Base-by-base conservation (phyloP, 1,284 basidiomycete species). In the Ustilago curta region DNA sequence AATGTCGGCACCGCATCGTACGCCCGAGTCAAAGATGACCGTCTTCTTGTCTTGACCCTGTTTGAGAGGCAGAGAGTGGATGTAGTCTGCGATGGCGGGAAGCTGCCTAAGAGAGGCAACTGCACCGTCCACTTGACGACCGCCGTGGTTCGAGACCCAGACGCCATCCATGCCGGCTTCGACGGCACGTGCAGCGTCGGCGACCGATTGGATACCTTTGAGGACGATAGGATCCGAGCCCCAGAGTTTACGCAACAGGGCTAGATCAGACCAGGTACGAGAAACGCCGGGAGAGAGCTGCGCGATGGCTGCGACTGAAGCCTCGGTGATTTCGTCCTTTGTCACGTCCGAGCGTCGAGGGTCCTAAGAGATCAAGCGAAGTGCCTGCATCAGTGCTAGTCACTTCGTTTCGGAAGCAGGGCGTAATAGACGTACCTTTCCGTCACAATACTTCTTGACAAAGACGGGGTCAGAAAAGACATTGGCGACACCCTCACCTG, bases 401-500 rank as follows among this genome's bases (percentile, higher is more conserved):
- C 14, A 14, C 35, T 14, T 16, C 35, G 3, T 32, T 14, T 37
- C 35, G 16, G 35, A 37, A 37, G 35, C 35, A 39, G 1, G 11
- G 21, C 11, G 1, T 35, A 16, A 29, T 4, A 9, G 14, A 51
- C 66, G 32, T 23, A 68, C 65, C 55, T 79, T 79, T 12, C 77
- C 79, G 21, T 81, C 76, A 62, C 76, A 79, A 42, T 68, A 77
- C 48, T 76, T 76, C 21, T 73, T 55, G 42, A 80, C 74, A 42
- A 83, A 83, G 49, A 81, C 75, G 5, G 81, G 81, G 59, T 83
- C 82, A 14, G 68, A 72, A 56, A 81, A 78, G 27, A 79, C 57
- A 48, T 78, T 81, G 32, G 76, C 78, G 18, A 80, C 70, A n/a
- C 73, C 82, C 35, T 77, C 85, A 19, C 90, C 90, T 67, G 91